These are phyloP conservation scores for Aegilops sharonensis DNA, from an alignment of 176 grass and related monocot genomes.

Conservation along the genomic window DNA sequence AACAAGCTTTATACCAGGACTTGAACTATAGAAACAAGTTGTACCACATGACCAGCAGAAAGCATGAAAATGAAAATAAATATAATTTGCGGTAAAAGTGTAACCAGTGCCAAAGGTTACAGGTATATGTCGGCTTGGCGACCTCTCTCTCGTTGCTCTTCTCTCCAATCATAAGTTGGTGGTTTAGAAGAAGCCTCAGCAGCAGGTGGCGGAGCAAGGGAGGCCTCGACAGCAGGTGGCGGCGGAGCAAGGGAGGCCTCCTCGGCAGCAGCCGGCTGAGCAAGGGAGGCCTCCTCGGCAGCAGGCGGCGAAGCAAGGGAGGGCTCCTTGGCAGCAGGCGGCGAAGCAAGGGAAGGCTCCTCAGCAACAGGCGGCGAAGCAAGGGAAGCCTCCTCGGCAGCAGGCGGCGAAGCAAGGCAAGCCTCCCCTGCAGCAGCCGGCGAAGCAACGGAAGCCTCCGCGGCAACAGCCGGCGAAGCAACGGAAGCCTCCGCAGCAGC, in stretches of 20 bases:
- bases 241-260: not conserved
- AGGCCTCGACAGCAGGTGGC: not conserved
- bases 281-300: not conserved
- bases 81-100: not conserved
- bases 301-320: not conserved
- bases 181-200: not conserved
- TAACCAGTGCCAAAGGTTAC: not conserved
- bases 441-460: too few relatives aligned
- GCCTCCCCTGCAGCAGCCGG: too few relatives aligned
- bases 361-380: too few relatives aligned
- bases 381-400: not conserved
- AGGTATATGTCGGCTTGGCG: not conserved
- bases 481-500: too few relatives aligned
- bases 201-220: not conserved
- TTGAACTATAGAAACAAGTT: not conserved
- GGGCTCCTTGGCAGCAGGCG: not conserved
- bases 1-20: not conserved
- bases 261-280: not conserved
- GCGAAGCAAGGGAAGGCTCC: not conserved
- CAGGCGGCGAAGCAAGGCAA: not conserved
- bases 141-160: not conserved
- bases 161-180: not conserved
- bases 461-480: too few relatives aligned
- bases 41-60: not conserved
- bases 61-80: not conserved